These are phyloP conservation scores for Oxytropis ochrocephala DNA, from an alignment of 306 rosid species.

Conservation along the genomic window DNA sequence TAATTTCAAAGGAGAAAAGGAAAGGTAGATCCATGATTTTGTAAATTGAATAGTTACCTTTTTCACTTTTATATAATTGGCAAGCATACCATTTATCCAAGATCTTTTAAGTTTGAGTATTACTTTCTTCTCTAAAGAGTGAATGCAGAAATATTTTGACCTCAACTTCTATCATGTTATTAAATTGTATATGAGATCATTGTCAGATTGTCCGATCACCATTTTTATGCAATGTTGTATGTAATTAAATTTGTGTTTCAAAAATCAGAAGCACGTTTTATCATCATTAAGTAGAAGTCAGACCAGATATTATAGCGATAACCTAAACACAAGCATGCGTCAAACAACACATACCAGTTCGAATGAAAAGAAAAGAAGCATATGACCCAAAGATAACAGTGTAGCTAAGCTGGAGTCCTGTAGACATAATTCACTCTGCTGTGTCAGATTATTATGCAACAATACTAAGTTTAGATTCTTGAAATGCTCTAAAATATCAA, in stretches of 20 bases:
- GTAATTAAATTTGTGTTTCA: background rate
- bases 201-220: background rate
- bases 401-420: slow-evolving; percentile 95
- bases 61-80: background rate
- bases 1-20: background rate
- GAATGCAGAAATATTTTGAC: background rate
- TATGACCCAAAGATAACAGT: slow-evolving; percentile 89
- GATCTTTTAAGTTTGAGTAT: background rate
- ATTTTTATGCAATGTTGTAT: background rate
- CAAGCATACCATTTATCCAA: background rate
- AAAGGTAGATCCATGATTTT: background rate
- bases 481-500: background rate
- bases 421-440: slow-evolving; percentile 8
- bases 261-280: background rate
- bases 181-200: background rate
- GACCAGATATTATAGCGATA: slow-evolving; percentile 1
- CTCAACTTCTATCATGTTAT: background rate
- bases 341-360: slow-evolving; percentile 59
- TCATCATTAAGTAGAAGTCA: background rate
- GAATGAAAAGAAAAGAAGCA: slow-evolving; percentile 88
- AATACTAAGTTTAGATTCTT: slow-evolving; percentile 2
- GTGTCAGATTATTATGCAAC: slow-evolving; percentile 13
- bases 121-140: background rate
- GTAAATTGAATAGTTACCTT: background rate
- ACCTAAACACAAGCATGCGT: background rate